A percentile compares a stretch with the other conserved stretches of the same genome.
Evolutionary conservation across 2,329 filamentous ascomycete species (phyloP).

Genomic region (Parasarocladium wereldwijsianum): DNA sequence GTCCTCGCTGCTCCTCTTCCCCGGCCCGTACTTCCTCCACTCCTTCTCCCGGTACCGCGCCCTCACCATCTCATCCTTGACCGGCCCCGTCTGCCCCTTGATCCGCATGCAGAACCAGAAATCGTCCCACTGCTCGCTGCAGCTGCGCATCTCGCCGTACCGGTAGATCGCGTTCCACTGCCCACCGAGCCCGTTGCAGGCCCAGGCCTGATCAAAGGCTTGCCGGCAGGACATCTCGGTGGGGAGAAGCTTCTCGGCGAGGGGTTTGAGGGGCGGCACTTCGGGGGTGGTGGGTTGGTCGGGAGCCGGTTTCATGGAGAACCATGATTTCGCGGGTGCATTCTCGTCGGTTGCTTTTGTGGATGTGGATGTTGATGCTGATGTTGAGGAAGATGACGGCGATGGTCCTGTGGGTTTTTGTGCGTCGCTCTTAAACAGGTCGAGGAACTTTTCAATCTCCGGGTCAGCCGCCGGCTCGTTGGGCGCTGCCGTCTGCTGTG

Average conservation of each 20-base stretch:
- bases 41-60: conserved; percentile 55
- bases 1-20: conserved; percentile 66
- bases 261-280: conserved; percentile 21
- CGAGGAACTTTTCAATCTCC: conserved; percentile 39
- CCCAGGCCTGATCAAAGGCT: conserved; percentile 86
- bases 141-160: conserved; percentile 61
- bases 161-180: conserved; percentile 90
- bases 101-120: conserved; percentile 98
- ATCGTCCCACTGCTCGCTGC: conserved; percentile 76
- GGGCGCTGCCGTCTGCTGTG: conserved; percentile 9
- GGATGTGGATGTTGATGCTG: conserved; percentile 9
- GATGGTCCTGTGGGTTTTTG: conserved; percentile 1
- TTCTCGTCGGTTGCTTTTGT: conserved; percentile 12
- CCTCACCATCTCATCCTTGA: conserved; percentile 46
- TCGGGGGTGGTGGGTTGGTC: conserved; percentile 9
- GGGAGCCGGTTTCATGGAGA: conserved; percentile 18
- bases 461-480: conserved; percentile 23
- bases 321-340: conserved; percentile 18
- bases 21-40: conserved; percentile 46
- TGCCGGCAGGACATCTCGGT: conserved; percentile 76
- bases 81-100: conserved; percentile 42
- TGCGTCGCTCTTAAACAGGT: conserved; percentile 26
- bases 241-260: conserved; percentile 60
- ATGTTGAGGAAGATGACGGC: not conserved
- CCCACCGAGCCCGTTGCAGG: conserved; percentile 81